Evolutionary conservation across 148 eudicot species (phyloP), one percentile per base, ranked within the genome.

Genomic region (Persicaria tinctoria): DNA sequence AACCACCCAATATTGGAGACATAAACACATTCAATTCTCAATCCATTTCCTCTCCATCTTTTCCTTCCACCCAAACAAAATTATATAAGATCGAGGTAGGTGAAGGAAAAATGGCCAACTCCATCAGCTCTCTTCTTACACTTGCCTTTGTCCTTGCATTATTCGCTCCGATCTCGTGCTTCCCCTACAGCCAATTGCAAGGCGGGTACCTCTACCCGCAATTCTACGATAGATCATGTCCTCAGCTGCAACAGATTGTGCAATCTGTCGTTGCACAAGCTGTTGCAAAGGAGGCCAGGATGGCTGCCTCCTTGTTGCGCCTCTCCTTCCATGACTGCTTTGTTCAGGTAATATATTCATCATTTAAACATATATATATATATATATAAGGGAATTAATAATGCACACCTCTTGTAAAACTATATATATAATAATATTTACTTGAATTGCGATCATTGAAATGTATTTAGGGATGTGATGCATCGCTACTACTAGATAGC

Each of bases 381-480:
- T 20, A 20, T 20, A 20, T 20, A 20, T 20, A 20, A 32, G 41
- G 41, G 41, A 32, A 32, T 32, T 32, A 32, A 32, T 32, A 32
- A 32, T 32, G 41, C 41, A 32, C 41, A 32, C 3, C 41, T 32
- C 41, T 32, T 32, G 41, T 32, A 32, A 32, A 32, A 32, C 41
- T 32, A 32, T 27, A 27, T 27, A 27, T 0, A 27, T 32, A 32
- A 32, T 32, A 32, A 32, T 32, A 32, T 2, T 32, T 32, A 32
- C 41, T 32, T 32, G 41, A 32, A 1, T 32, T 32, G 41, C 2
- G 41, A 32, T 32, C 1, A 32, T 32, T 32, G 41, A 32, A 32
- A 32, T 32, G 64, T 75, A 92, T 32, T 59, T 75, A 92, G 97
- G 97, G 97, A 12, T 92, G 97, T 74, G 97, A 92, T 83, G 97